These are phyloP conservation scores for Mortierella sp. DNA, from an alignment of 371 early-diverging fungal genomes.

Conservation along the genomic window DNA sequence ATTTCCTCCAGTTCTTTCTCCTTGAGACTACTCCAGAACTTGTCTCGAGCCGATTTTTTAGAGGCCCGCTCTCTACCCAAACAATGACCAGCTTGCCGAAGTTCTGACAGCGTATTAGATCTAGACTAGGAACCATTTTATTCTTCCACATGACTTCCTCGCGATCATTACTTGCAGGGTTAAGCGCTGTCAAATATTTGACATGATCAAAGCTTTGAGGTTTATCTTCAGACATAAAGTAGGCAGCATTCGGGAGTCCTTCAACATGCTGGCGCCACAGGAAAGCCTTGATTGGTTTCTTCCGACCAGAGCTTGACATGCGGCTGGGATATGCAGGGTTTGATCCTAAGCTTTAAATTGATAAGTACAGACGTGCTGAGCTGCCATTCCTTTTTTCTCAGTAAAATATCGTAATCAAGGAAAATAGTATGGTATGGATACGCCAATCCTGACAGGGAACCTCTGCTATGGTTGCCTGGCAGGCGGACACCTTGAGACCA, in stretches of 20 bases:
- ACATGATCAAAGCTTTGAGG: slow-evolving; percentile 13
- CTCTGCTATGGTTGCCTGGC: slow-evolving; percentile 24
- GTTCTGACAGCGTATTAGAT: slow-evolving; percentile 6
- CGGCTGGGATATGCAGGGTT: neutral
- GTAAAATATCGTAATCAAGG: neutral
- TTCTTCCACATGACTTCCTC: slow-evolving; percentile 7
- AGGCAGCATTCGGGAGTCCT: slow-evolving; percentile 6
- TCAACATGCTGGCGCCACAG: slow-evolving; percentile 14
- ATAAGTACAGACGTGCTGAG: too few species aligned
- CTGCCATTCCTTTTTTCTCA: neutral
- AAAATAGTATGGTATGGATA: neutral
- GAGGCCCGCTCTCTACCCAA: slow-evolving; percentile 5
- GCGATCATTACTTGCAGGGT: slow-evolving; percentile 7
- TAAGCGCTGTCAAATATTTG: slow-evolving; percentile 13
- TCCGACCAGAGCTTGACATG: neutral
- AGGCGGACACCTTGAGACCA: slow-evolving; percentile 16
- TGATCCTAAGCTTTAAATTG: too few species aligned
- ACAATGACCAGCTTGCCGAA: slow-evolving; percentile 11
- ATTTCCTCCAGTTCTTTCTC: slow-evolving; percentile 15
- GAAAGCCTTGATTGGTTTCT: neutral
- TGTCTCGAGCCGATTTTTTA: slow-evolving; percentile 11
- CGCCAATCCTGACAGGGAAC: slow-evolving; percentile 19
- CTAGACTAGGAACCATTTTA: slow-evolving; percentile 7
- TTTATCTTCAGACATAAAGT: neutral
- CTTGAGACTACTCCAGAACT: slow-evolving; percentile 11